Conservation (phyloP, 78 protist species). For the Dictyostelium intermedium region DNA sequence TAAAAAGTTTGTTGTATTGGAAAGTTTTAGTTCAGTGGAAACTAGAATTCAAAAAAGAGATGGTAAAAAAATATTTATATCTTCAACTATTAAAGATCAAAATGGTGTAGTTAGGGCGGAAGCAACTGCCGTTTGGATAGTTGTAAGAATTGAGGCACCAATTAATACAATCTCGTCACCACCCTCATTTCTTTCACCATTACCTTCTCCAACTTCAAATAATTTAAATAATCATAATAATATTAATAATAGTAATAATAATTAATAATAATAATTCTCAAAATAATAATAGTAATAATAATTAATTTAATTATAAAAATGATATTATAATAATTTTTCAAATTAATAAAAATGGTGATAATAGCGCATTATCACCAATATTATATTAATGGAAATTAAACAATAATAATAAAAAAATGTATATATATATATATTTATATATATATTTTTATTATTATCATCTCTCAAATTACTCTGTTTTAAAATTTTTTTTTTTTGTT, state of each 20-base stretch:
- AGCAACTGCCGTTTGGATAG: conserved; percentile 67
- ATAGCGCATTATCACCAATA: not conserved
- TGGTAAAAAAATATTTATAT: conserved; percentile 51
- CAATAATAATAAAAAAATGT: not conserved
- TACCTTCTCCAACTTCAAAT: not conserved
- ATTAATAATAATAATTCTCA: not conserved
- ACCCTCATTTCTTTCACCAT: not conserved
- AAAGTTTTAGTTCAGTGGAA: conserved; percentile 25
- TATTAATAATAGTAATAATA: no score
- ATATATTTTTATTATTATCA: no score
- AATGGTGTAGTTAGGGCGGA: conserved; percentile 32
- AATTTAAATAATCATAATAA: not conserved
- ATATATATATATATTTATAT: no score
- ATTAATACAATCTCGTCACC: not conserved
- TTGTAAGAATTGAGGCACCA: conserved; percentile 23
- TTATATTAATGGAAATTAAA: not conserved
- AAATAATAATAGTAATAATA: no score
- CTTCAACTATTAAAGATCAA: conserved; percentile 41
- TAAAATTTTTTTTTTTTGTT: no score
- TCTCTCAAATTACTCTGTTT: no score
- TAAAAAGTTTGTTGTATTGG: conserved; percentile 61
- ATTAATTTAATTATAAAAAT: not conserved
- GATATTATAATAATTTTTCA: not conserved
- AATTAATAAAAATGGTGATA: not conserved
- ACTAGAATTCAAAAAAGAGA: conserved; percentile 55